Percentiles rank a stretch among this genome's conserved stretches.
Conservation (phyloP, 2,329 filamentous ascomycete species). For the Pestalotiopsis fici region DNA sequence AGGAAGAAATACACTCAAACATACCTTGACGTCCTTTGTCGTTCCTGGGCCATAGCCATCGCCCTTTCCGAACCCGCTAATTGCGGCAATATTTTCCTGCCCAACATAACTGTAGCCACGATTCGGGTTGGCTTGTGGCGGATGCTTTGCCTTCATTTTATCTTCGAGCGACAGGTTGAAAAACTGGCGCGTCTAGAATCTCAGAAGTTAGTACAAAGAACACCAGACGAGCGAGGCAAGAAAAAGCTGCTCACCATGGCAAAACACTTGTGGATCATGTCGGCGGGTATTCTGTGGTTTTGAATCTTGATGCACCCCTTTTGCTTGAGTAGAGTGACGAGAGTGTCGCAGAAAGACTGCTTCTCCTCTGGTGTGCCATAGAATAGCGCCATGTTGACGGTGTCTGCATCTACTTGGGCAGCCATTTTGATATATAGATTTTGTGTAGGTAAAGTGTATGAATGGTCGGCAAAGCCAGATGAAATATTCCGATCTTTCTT, state of each 20-base stretch:
- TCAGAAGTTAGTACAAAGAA: neutral
- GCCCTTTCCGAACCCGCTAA: neutral
- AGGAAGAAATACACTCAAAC: neutral
- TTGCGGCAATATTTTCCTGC: neutral
- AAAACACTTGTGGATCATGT: neutral
- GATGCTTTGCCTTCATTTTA: neutral
- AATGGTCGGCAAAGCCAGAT: neutral
- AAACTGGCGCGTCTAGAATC: neutral
- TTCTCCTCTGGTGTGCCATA: neutral
- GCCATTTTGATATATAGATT: neutral
- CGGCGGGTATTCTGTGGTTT: neutral
- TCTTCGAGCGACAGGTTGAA: constrained; percentile 1
- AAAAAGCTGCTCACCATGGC: neutral
- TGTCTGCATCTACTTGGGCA: neutral
- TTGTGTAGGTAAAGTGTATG: neutral
- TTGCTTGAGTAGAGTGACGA: neutral
- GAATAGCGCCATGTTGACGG: neutral
- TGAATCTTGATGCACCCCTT: neutral
- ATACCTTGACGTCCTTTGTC: constrained; percentile 1
- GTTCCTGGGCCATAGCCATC: neutral
- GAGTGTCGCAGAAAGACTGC: neutral
- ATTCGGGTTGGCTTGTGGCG: neutral
- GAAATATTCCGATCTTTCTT: no score
- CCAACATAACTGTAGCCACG: constrained; percentile 2
- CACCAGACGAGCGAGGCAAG: neutral